These are phyloP conservation scores for Puccinia triticina DNA, from an alignment of 1,284 basidiomycete species.

Conservation along the genomic window DNA sequence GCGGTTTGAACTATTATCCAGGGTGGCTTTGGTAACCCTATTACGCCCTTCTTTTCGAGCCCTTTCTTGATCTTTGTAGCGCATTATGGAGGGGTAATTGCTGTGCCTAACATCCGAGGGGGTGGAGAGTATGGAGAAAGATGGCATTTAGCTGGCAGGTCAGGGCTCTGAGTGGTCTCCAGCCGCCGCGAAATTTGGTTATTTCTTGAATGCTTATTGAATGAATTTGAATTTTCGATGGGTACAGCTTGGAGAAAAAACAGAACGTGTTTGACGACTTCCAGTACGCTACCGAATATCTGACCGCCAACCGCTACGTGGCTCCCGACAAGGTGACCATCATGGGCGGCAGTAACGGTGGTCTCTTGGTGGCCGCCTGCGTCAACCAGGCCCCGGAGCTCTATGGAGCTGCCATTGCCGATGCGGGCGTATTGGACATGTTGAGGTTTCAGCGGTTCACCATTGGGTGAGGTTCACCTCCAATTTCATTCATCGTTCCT, in stretches of 20 bases:
- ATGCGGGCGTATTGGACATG: conserved; percentile 80
- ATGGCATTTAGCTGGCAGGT: conserved; percentile 59
- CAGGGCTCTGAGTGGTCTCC: conserved; percentile 39
- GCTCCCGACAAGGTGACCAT: conserved; percentile 74
- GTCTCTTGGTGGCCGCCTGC: conserved; percentile 76
- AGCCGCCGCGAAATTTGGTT: conserved; percentile 10
- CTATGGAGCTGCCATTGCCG: conserved; percentile 76
- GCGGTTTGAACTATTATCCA: conserved; percentile 64
- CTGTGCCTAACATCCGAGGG: conserved; percentile 70
- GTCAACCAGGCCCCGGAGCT: conserved; percentile 77
- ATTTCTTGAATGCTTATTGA: conserved; percentile 4
- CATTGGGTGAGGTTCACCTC: conserved; percentile 62
- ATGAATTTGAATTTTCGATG: neutral
- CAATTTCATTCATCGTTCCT: neutral
- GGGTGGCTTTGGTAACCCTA: conserved; percentile 75
- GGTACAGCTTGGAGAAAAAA: conserved; percentile 50
- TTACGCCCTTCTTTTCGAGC: conserved; percentile 73
- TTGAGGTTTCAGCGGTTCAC: conserved; percentile 77
- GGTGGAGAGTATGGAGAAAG: conserved; percentile 81
- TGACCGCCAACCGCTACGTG: conserved; percentile 73
- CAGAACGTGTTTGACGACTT: conserved; percentile 80
- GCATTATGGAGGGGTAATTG: conserved; percentile 75
- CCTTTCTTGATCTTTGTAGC: conserved; percentile 76
- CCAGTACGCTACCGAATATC: conserved; percentile 70
- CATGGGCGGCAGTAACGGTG: conserved; percentile 76